A percentile compares a stretch with the other conserved stretches of the same genome.
Conservation (phyloP, 371 early-diverging fungal species). For the Rozella allomycis region DNA sequence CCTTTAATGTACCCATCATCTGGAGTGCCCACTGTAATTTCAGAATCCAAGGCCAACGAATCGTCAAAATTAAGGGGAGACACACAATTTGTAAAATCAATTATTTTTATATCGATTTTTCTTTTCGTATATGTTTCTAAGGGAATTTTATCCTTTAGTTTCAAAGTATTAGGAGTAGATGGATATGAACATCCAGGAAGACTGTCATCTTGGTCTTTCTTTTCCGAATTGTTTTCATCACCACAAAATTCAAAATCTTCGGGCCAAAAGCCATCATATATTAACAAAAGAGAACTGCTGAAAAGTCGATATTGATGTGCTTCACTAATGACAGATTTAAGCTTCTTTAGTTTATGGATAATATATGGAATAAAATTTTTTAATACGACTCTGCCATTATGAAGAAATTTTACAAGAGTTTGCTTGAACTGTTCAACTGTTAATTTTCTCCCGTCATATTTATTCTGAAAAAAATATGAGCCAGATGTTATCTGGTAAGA, state of each 20-base stretch:
- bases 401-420: slow-evolving; percentile 45
- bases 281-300: background rate
- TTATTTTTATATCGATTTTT: background rate
- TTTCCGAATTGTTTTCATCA: too few relatives aligned
- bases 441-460: slow-evolving; percentile 76
- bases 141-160: slow-evolving; percentile 35
- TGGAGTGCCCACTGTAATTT: background rate
- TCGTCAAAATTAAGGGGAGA: background rate
- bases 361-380: slow-evolving; percentile 49
- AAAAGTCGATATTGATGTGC: background rate
- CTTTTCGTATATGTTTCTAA: slow-evolving; percentile 17
- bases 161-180: too few relatives aligned
- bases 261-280: background rate
- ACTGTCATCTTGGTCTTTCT: too few relatives aligned
- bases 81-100: slow-evolving; percentile 1
- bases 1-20: slow-evolving; percentile 1
- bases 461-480: slow-evolving; percentile 55
- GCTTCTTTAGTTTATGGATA: slow-evolving; percentile 6
- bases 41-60: background rate
- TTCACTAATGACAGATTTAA: background rate
- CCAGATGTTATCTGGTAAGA: slow-evolving; percentile 48
- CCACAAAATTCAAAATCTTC: too few relatives aligned
- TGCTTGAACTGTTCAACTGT: slow-evolving; percentile 43
- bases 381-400: slow-evolving; percentile 42
- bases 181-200: too few relatives aligned